These are phyloP conservation scores for Fusarium buxicola DNA, from an alignment of 2,329 filamentous ascomycete genomes.

Conservation along the genomic window DNA sequence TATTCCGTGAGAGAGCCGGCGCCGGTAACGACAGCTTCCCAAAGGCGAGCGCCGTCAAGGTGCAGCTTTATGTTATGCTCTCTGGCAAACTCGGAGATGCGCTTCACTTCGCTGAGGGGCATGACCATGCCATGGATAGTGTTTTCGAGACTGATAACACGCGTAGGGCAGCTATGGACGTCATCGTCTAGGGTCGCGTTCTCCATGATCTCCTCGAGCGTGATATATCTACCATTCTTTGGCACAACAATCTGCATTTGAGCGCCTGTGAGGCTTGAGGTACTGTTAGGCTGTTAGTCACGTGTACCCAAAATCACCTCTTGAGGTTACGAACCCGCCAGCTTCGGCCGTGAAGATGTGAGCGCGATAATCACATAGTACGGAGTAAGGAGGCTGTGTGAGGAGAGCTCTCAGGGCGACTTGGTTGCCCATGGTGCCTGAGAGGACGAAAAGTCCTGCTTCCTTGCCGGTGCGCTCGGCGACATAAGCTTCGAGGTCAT, in stretches of 20 bases:
- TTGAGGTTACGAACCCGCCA: constrained; percentile 60
- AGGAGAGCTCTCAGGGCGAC: constrained; percentile 83
- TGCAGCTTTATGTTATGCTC: constrained; percentile 75
- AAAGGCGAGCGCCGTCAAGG: constrained; percentile 82
- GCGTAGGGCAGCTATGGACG: constrained; percentile 82
- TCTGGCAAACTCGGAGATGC: constrained; percentile 78
- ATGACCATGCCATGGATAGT: constrained; percentile 84
- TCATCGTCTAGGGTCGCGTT: constrained; percentile 74
- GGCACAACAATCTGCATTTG: constrained; percentile 75
- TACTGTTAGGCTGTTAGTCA: constrained; percentile 56
- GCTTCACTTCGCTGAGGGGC: constrained; percentile 76
- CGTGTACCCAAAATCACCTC: fast-evolving
- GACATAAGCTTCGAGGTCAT: constrained; percentile 78
- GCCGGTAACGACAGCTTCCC: constrained; percentile 81
- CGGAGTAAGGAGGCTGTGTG: constrained; percentile 80
- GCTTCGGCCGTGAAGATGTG: constrained; percentile 80
- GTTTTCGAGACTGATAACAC: constrained; percentile 86
- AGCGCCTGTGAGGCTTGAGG: constrained; percentile 78
- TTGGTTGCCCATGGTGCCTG: constrained; percentile 96
- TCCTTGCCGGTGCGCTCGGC: constrained; percentile 81
- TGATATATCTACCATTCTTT: constrained; percentile 77
- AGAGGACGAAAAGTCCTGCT: constrained; percentile 82
- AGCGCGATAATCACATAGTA: constrained; percentile 81
- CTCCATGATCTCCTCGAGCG: constrained; percentile 78
- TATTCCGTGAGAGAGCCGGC: constrained; percentile 76